Conservation (phyloP, 2,329 filamentous ascomycete species). For the Fusarium devonianum region DNA sequence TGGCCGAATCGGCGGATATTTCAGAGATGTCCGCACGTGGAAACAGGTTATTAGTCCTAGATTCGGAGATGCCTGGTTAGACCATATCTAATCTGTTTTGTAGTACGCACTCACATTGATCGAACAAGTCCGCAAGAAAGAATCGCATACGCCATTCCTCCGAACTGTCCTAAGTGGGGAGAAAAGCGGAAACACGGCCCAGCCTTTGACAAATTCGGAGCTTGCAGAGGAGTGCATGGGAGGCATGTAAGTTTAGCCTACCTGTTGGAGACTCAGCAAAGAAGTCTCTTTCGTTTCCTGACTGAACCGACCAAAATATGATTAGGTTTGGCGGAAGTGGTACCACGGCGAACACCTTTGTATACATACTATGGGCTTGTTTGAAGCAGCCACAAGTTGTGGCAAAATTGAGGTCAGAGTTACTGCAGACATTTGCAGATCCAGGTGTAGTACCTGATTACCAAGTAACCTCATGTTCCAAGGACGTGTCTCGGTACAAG, state of each 20-base stretch:
- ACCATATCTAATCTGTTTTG: too few species aligned
- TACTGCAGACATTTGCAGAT: not conserved
- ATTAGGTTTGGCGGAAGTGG: constrained; percentile 4
- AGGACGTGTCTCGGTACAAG: not conserved
- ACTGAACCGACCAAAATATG: not conserved
- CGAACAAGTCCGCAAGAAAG: too few species aligned
- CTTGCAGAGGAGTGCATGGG: constrained; percentile 9
- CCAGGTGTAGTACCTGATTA: not conserved
- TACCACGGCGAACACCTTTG: constrained; percentile 5
- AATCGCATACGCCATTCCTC: constrained; percentile 5
- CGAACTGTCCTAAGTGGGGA: not conserved
- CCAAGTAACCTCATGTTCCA: not conserved
- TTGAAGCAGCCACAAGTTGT: not conserved
- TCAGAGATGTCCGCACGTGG: constrained; percentile 3
- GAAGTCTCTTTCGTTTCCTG: not conserved
- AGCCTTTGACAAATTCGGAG: constrained; percentile 1
- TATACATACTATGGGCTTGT: constrained; percentile 2
- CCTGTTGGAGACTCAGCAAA: too few species aligned
- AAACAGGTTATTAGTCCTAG: constrained; percentile 3
- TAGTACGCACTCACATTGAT: too few species aligned
- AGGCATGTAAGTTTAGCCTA: not conserved
- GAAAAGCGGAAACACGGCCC: not conserved
- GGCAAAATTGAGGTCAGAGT: not conserved
- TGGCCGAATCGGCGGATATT: not conserved
- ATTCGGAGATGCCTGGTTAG: too few species aligned